These are phyloP conservation scores for Penicillium malachiteum DNA, from an alignment of 495 filamentous ascomycete species.

Conservation along the genomic window DNA sequence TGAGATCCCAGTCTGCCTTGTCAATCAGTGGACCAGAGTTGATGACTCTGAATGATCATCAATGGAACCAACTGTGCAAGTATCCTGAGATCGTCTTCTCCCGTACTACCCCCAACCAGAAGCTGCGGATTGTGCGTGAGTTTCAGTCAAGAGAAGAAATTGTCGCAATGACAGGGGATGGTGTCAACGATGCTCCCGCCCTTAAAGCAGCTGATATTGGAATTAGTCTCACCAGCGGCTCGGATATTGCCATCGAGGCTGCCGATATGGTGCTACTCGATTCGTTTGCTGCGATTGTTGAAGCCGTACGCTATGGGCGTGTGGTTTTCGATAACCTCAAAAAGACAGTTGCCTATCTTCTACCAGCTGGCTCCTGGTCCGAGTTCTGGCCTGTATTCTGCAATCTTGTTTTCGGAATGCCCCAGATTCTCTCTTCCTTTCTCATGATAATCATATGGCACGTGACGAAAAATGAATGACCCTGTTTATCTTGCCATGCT, in stretches of 20 bases:
- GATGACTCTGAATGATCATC: constrained; percentile 53
- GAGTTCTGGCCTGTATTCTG: constrained; percentile 70
- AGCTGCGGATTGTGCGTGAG: constrained; percentile 69
- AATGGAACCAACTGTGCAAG: constrained; percentile 57
- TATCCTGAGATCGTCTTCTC: constrained; percentile 69
- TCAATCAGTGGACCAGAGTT: constrained; percentile 55
- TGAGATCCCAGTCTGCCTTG: constrained; percentile 43
- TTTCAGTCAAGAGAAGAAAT: constrained; percentile 51
- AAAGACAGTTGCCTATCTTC: constrained; percentile 56
- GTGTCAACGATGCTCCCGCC: constrained; percentile 59
- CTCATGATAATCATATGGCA: constrained; percentile 69
- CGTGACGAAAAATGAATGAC: constrained; percentile 12
- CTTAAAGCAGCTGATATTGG: constrained; percentile 40
- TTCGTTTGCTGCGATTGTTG: constrained; percentile 63
- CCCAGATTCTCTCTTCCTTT: constrained; percentile 65
- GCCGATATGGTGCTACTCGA: constrained; percentile 71
- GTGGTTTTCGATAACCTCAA: constrained; percentile 53
- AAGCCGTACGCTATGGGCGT: constrained; percentile 59
- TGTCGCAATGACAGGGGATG: constrained; percentile 57
- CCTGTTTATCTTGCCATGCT: not conserved
- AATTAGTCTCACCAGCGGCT: constrained; percentile 31
- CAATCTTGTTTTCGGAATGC: constrained; percentile 66
- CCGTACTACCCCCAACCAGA: constrained; percentile 71
- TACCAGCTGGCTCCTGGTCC: constrained; percentile 63
- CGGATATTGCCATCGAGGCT: constrained; percentile 67